Evolutionary conservation across 495 filamentous ascomycete genomes (phyloP).

Genomic region (Corynascus novoguineensis): DNA sequence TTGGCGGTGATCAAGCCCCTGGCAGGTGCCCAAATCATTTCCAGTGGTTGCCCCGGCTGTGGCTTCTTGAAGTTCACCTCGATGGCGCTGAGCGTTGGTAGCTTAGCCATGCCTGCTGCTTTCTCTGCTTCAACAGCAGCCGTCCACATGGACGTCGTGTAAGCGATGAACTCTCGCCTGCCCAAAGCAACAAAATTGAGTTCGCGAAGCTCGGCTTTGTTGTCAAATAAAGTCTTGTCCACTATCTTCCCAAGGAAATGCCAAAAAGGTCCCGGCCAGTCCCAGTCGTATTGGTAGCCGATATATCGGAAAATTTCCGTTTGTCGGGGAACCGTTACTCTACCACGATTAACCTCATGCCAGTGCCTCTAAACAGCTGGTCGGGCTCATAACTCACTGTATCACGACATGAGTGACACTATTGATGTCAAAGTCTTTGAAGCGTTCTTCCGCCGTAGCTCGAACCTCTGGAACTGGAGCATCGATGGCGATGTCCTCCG

Average conservation of each 20-base stretch:
- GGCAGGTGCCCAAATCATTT: conserved; percentile 6
- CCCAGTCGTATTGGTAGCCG: conserved; percentile 12
- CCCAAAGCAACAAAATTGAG: conserved; percentile 10
- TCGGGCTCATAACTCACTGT: conserved; percentile 1
- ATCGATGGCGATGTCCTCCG: not conserved
- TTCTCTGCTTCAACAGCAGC: not conserved
- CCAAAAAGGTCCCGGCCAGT: conserved; percentile 6
- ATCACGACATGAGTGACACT: conserved; percentile 5
- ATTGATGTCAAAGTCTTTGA: conserved; percentile 2
- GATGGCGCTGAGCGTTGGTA: conserved; percentile 5
- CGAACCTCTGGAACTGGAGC: conserved; percentile 5
- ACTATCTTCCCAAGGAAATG: conserved; percentile 10
- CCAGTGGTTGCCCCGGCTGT: conserved; percentile 8
- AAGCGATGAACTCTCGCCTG: conserved; percentile 8
- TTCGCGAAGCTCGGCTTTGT: conserved; percentile 1
- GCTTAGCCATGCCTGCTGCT: not conserved
- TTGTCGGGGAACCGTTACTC: conserved; percentile 6
- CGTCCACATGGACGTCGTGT: conserved; percentile 7
- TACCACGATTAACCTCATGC: not conserved
- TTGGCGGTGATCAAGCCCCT: conserved; percentile 3
- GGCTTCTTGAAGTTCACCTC: conserved; percentile 14
- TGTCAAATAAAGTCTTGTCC: conserved; percentile 4
- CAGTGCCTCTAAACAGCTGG: not conserved
- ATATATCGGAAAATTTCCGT: conserved; percentile 5
- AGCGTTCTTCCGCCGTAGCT: not conserved